Evolutionary conservation across 257 asterid species (phyloP), one percentile per base, ranked within the genome.

Genomic region (Craterostigma plantagineum): DNA sequence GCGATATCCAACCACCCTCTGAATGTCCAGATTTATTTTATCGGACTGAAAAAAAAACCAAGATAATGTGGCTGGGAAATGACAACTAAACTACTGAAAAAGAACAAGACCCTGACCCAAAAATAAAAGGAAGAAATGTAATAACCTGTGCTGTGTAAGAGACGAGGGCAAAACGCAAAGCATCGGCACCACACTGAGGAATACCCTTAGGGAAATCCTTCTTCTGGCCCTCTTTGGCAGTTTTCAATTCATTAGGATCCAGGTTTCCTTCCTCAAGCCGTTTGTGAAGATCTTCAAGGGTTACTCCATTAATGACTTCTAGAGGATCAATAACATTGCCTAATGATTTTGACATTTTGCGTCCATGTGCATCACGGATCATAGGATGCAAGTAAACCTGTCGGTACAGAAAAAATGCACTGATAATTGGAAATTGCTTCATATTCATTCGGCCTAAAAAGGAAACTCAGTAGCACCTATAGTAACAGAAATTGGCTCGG

Each of bases 321-420:
- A 82, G 62, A 36, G 95, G 98, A 56, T 87, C 98, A 42, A 82
- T 45, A 36, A 87, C 98, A 73, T 87, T 87, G 41, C 97, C 97
- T 45, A 82, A 56, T 14, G 97, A 82, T 70, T 87, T 87, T 11
- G 97, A 87, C 97, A 87, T 87, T 70, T 87, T 87, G 53, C 95
- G 95, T 35, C 98, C 98, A 63, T 82, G 98, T 0, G 98, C 93
- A 72, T 87, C 98, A 33, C 98, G 84, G 45, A 87, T 62, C 92
- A 87, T 87, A 33, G 93, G 95, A 54, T 87, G 98, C 75, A 82
- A 66, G 58, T 82, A 87, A 62, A 87, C 92, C 98, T 82, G 64
- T 43, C 54, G 14, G 44, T 15, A 23, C 30, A 23, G 30, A 23
- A 23, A 23, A 23, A 6, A 2, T 2, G 30, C 2, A 2, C n/a